phyloP scores from a whole-genome alignment of 2,329 filamentous ascomycete species.

The Cercospora canescens region DNA sequence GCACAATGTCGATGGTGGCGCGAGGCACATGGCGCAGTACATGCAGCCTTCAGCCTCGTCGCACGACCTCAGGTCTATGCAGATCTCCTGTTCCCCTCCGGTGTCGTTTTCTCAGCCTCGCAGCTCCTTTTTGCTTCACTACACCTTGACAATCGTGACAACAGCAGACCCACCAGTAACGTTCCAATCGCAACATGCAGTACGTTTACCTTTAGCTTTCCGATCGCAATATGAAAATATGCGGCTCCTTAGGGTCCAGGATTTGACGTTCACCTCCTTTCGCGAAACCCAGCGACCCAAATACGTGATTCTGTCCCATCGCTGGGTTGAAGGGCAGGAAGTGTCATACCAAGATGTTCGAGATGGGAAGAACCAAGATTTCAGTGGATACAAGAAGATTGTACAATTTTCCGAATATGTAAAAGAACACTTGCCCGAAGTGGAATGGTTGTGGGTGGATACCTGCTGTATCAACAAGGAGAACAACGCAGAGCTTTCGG shows the following conservation, averaged over 20 bases:
- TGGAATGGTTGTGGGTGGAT: slow-evolving; percentile 15
- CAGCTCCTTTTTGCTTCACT: not conserved
- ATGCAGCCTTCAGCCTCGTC: not conserved
- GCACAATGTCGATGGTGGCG: not conserved
- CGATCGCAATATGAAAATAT: not conserved
- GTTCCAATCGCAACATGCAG: not conserved
- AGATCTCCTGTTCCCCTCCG: not conserved
- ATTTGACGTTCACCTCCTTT: slow-evolving; percentile 4
- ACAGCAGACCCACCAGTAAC: not conserved
- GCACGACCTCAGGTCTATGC: not conserved
- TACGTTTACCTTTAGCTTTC: no score
- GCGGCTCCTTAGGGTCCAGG: no score
- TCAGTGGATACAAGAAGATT: slow-evolving; percentile 17
- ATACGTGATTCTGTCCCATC: slow-evolving; percentile 17
- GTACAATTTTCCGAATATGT: not conserved
- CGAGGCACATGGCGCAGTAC: not conserved
- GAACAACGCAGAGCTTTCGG: slow-evolving; percentile 16
- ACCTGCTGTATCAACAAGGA: slow-evolving; percentile 1
- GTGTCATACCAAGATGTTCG: slow-evolving; percentile 6
- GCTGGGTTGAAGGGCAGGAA: slow-evolving; percentile 9
- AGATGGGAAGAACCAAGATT: not conserved
- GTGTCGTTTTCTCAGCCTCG: not conserved
- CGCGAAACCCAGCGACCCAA: not conserved
- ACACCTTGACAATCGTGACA: not conserved
- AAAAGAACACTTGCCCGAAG: not conserved